Percentiles rank a stretch among this genome's conserved stretches.
These are phyloP conservation scores for Aspergillus transmontanensis DNA, from an alignment of 2,329 filamentous ascomycete species.

Conservation along the genomic window DNA sequence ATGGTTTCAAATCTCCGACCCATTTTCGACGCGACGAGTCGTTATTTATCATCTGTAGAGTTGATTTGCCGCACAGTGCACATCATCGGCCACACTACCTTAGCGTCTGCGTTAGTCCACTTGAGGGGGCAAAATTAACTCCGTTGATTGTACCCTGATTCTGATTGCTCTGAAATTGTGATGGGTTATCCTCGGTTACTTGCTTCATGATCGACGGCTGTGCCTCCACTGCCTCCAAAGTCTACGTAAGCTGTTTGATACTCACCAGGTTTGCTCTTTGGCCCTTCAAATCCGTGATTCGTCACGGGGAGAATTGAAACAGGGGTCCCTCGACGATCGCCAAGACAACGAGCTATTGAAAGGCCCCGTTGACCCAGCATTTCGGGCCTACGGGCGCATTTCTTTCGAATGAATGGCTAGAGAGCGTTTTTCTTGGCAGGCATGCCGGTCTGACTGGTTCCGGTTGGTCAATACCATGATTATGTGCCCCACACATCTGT, in stretches of 20 bases:
- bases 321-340: not conserved
- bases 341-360: not conserved
- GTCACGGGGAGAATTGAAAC: not conserved
- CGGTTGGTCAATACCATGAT: not conserved
- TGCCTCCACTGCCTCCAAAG: not conserved
- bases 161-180: conserved; percentile 1
- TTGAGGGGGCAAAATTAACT: not conserved
- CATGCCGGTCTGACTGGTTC: not conserved
- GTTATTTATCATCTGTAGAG: conserved; percentile 10
- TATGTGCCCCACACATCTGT: not conserved
- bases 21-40: conserved; percentile 1
- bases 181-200: not conserved
- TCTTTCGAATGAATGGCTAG: not conserved
- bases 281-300: not conserved
- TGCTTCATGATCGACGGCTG: not conserved
- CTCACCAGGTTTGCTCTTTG: not conserved
- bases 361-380: not conserved
- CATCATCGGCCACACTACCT: conserved; percentile 12
- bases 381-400: not conserved
- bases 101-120: conserved; percentile 10
- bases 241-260: conserved; percentile 4
- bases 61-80: conserved; percentile 17
- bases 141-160: not conserved
- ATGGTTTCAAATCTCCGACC: conserved; percentile 3
- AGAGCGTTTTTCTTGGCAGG: not conserved